Evolutionary conservation across 2,329 filamentous ascomycete genomes (phyloP).

Genomic region (Xylaria sp.): DNA sequence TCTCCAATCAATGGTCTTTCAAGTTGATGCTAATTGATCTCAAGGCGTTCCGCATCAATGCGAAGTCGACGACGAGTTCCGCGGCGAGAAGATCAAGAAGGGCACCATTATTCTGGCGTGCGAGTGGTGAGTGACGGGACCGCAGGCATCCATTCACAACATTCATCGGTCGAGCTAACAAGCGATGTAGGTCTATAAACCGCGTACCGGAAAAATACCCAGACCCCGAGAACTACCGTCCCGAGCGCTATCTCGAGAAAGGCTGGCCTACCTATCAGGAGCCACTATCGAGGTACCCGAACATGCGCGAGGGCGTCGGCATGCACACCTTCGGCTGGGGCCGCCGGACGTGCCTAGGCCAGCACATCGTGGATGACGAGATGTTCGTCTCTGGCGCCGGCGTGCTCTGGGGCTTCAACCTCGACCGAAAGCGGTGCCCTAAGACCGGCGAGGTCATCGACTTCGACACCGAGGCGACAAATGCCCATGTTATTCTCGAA

Average conservation of each 20-base stretch:
- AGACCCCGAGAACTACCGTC: constrained; percentile 70
- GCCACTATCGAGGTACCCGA: constrained; percentile 71
- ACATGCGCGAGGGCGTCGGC: constrained; percentile 66
- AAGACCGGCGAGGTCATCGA: constrained; percentile 56
- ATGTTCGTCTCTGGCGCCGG: constrained; percentile 62
- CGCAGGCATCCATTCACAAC: no score
- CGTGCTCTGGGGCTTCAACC: constrained; percentile 62
- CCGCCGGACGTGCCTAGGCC: constrained; percentile 70
- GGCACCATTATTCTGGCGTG: constrained; percentile 61
- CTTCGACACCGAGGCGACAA: constrained; percentile 62
- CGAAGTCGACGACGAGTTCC: constrained; percentile 59
- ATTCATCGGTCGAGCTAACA: constrained; percentile 3
- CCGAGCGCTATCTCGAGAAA: constrained; percentile 72
- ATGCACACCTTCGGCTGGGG: constrained; percentile 75
- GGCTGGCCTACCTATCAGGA: constrained; percentile 73
- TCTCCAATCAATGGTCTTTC: not conserved
- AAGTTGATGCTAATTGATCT: constrained; percentile 16
- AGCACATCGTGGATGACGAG: constrained; percentile 71
- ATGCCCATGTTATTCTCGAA: constrained; percentile 65
- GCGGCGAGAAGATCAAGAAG: constrained; percentile 60
- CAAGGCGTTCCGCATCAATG: constrained; percentile 62
- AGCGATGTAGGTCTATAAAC: constrained; percentile 61
- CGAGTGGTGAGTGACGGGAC: constrained; percentile 56
- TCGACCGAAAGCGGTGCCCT: constrained; percentile 55
- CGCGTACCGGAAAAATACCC: constrained; percentile 69